These are phyloP conservation scores for Candida tibetensis DNA, from an alignment of 805 yeast genomes.

Conservation along the genomic window DNA sequence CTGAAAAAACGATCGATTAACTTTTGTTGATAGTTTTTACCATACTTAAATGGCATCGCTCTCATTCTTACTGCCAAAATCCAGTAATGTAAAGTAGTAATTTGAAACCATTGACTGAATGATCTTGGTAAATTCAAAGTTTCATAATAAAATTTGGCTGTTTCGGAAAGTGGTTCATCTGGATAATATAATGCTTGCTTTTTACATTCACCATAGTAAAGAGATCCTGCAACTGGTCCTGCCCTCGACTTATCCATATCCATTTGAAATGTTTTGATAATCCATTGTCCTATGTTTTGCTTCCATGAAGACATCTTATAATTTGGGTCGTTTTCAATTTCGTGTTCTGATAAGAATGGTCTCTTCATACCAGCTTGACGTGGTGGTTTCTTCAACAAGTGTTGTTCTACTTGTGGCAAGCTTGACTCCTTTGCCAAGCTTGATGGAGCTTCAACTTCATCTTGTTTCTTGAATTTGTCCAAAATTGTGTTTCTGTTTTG, in stretches of 20 bases:
- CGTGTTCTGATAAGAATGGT: constrained; percentile 40
- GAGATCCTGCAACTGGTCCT: constrained; percentile 91
- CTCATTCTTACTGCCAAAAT: constrained; percentile 92
- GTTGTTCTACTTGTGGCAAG: constrained; percentile 37
- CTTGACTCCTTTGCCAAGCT: constrained; percentile 39
- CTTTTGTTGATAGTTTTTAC: constrained; percentile 87
- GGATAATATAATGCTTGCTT: constrained; percentile 76
- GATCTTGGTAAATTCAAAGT: constrained; percentile 79
- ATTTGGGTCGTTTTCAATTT: constrained; percentile 35
- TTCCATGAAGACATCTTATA: constrained; percentile 35
- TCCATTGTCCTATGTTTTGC: constrained; percentile 58
- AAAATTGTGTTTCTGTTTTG: constrained; percentile 14
- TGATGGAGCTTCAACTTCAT: constrained; percentile 29
- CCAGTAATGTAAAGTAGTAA: constrained; percentile 90
- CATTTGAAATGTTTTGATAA: constrained; percentile 59
- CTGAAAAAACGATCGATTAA: constrained; percentile 83
- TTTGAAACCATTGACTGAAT: constrained; percentile 95
- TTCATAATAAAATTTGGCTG: constrained; percentile 83
- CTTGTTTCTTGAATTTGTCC: constrained; percentile 16
- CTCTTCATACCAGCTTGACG: constrained; percentile 34
- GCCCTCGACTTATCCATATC: constrained; percentile 93
- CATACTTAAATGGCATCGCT: constrained; percentile 88
- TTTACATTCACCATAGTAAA: constrained; percentile 83
- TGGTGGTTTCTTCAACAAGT: constrained; percentile 32
- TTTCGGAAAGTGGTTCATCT: constrained; percentile 65